A percentile compares a stretch with the other conserved stretches of the same genome.
phyloP scores from a whole-genome alignment of 306 rosid genomes.

The Casuarina equisetifolia region DNA sequence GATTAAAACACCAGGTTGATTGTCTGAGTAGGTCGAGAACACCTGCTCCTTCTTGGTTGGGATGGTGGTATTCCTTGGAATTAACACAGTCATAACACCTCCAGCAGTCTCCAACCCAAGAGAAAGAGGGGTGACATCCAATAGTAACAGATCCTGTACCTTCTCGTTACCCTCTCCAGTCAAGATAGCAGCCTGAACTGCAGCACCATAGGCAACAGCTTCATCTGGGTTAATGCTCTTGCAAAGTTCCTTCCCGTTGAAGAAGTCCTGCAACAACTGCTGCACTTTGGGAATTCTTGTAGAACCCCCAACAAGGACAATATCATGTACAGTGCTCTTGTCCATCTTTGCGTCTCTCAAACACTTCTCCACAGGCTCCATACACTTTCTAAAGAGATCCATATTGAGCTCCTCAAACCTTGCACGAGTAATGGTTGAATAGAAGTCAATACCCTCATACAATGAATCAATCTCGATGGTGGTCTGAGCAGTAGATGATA shows the following conservation, averaged over 20 bases:
- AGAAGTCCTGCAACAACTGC: conserved; percentile 72
- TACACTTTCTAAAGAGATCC: conserved; percentile 72
- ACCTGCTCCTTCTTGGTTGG: conserved; percentile 80
- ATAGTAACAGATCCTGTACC: conserved; percentile 68
- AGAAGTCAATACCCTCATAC: conserved; percentile 73
- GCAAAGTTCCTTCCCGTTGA: conserved; percentile 73
- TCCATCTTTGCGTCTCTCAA: conserved; percentile 78
- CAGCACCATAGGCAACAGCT: conserved; percentile 79
- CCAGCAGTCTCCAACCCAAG: conserved; percentile 72
- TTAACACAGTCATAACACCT: conserved; percentile 74
- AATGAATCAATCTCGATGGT: conserved; percentile 77
- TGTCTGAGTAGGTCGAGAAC: conserved; percentile 68
- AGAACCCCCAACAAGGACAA: conserved; percentile 81
- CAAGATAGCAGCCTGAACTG: conserved; percentile 75
- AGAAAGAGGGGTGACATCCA: conserved; percentile 73
- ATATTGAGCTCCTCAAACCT: conserved; percentile 81
- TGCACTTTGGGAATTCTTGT: conserved; percentile 82
- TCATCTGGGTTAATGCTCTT: conserved; percentile 78
- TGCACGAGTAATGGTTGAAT: conserved; percentile 64
- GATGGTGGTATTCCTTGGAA: conserved; percentile 70
- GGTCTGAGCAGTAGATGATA: conserved; percentile 72
- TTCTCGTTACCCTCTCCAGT: conserved; percentile 78
- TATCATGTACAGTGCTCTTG: conserved; percentile 68
- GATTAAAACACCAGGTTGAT: conserved; percentile 75
- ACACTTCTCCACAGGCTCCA: conserved; percentile 85